Conservation (phyloP, 441 rosid species). For the Pelargonium citronellum region DNA sequence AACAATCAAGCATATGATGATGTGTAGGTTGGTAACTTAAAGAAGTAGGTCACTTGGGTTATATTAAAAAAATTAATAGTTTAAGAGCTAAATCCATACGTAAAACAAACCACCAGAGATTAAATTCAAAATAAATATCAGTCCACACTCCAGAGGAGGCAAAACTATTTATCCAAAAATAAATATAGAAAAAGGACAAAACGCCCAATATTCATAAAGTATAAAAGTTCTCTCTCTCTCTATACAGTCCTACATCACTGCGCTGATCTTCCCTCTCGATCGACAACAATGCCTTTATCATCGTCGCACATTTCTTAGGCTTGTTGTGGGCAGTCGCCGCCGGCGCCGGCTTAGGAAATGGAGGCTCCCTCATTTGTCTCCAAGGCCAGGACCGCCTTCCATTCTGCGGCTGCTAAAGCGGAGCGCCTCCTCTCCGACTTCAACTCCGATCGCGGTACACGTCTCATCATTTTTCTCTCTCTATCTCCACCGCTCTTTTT, state of each 20-base stretch:
- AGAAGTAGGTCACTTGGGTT: too few species aligned
- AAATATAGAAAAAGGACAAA: too few species aligned
- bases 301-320: constrained; percentile 4
- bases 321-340: neutral
- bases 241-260: constrained; percentile 17
- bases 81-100: too few species aligned
- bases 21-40: too few species aligned
- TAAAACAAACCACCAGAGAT: too few species aligned
- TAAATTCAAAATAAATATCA: too few species aligned
- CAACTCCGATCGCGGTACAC: constrained; percentile 50
- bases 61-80: too few species aligned
- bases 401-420: constrained; percentile 96
- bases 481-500: constrained; percentile 13
- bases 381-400: constrained; percentile 84
- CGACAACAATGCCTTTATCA: constrained; percentile 19
- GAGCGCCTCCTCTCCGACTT: constrained; percentile 91
- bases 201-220: too few species aligned
- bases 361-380: constrained; percentile 71
- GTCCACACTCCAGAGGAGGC: too few species aligned
- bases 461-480: constrained; percentile 5
- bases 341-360: constrained; percentile 24
- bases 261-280: constrained; percentile 14
- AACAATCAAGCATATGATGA: too few species aligned
- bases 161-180: too few species aligned
- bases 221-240: neutral